phyloP scores from a whole-genome alignment of 164 flowering plant genomes.

The Taxillus chinensis region DNA sequence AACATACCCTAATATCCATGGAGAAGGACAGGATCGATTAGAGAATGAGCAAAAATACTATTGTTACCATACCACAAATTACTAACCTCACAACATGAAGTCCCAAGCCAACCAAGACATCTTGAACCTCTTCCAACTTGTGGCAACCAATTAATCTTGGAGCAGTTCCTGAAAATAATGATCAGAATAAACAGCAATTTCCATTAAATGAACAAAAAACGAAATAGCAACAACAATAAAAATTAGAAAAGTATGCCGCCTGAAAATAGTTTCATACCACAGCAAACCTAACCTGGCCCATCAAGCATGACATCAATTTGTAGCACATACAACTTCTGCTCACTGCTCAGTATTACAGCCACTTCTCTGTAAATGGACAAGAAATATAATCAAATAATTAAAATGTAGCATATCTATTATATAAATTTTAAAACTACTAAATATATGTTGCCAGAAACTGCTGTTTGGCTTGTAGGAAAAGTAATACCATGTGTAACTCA shows the following conservation, averaged over 20 bases:
- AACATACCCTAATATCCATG: conserved; percentile 27
- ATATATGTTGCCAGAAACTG: background rate
- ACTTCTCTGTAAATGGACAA: conserved; percentile 42
- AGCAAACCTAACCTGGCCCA: conserved; percentile 49
- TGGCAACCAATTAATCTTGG: conserved; percentile 37
- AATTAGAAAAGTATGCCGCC: conserved; percentile 2
- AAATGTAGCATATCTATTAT: background rate
- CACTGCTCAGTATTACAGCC: conserved; percentile 45
- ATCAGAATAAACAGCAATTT: conserved; percentile 5
- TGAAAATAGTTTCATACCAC: conserved; percentile 13
- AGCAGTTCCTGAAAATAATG: conserved; percentile 23
- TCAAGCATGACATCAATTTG: conserved; percentile 20
- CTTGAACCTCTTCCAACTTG: conserved; percentile 44
- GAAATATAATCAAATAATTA: background rate
- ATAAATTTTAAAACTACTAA: background rate
- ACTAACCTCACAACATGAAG: conserved; percentile 63
- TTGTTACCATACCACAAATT: conserved; percentile 10
- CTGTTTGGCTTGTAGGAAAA: background rate
- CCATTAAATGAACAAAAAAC: background rate
- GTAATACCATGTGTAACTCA: no score
- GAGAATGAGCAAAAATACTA: background rate
- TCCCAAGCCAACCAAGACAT: conserved; percentile 51
- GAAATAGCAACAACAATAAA: background rate
- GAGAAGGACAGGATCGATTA: background rate
- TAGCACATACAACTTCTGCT: conserved; percentile 42